Base-by-base conservation (phyloP, 106 monocot species). In the Phalaenopsis aphrodite region DNA sequence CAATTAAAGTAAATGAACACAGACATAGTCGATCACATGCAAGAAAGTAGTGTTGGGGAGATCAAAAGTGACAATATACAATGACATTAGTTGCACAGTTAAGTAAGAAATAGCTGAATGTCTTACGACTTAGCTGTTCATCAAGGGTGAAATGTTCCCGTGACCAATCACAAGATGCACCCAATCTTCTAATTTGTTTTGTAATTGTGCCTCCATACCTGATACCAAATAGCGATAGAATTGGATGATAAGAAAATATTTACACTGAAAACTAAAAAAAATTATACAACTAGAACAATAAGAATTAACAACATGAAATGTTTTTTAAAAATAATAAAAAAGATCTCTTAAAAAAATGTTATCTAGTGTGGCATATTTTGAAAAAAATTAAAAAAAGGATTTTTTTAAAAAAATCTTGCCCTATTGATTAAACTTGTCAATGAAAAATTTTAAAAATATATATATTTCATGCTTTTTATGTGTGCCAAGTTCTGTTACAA, bases 121-220 rank as follows among this genome's bases (percentile, higher is more conserved):
- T 76, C 90, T 94, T 98, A 98, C 94, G 83, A 88, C 92, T 94
- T 85, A 98, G 86, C 81, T 91, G 92, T 48, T 91, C 92, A 88
- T 98, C 94, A 77, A 98, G 98, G 47, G 98, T 98, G 81, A 98
- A 98, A 78, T 81, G 98, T 78, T 98, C 94, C 79, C 92, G 85
- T 41, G 82, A 87, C 98, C 98, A 98, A 84, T 98, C 98, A 87
- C 98, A 98, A 74, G 98, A 98, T 81, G 98, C 98, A 80, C 98
- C 98, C 85, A 94, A 83, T 89, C 92, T 92, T 85, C 85, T 94
- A 81, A 98, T 94, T 80, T 98, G 98, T 78, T 85, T 89, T 45
- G 91, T 89, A 79, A 98, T 98, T 71, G 88, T 88, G 43, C 91
- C 86, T 79, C 98, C 98, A 88, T 98, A 94, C 75, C 98, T 98